phyloP scores from a whole-genome alignment of 495 filamentous ascomycete genomes.

The Xylaria nigripes region DNA sequence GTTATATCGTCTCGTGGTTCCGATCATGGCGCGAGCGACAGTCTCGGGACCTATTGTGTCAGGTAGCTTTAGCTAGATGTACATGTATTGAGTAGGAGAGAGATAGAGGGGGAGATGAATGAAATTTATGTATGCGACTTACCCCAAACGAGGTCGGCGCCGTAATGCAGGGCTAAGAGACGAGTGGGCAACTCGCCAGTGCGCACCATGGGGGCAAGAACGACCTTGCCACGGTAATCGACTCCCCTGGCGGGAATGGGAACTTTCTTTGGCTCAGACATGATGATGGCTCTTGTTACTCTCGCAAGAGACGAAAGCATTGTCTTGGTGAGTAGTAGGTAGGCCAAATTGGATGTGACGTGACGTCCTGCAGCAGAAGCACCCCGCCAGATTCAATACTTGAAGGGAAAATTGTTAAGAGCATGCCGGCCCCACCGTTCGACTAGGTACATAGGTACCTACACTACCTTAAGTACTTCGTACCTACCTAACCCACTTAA shows the following conservation, averaged over 20 bases:
- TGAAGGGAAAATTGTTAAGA: too few species aligned
- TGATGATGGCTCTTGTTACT: slow-evolving; percentile 41
- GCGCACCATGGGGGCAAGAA: slow-evolving; percentile 95
- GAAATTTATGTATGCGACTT: slow-evolving; percentile 11
- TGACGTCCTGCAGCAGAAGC: not conserved
- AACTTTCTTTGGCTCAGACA: slow-evolving; percentile 49
- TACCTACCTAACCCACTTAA: too few species aligned
- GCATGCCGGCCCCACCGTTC: too few species aligned
- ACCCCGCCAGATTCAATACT: too few species aligned
- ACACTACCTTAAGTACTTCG: too few species aligned
- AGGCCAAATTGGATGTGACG: too few species aligned
- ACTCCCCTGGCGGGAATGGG: slow-evolving; percentile 82
- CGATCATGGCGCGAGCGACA: slow-evolving; percentile 83
- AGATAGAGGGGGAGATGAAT: not conserved
- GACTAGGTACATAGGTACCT: too few species aligned
- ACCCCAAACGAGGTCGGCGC: slow-evolving; percentile 96
- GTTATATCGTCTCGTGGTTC: slow-evolving; percentile 68
- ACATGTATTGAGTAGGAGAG: not conserved
- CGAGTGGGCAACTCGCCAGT: slow-evolving; percentile 89
- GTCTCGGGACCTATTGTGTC: slow-evolving; percentile 74
- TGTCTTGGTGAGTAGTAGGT: not conserved
- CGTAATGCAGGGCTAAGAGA: slow-evolving; percentile 81
- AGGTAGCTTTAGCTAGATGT: not conserved
- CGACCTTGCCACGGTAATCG: slow-evolving; percentile 87
- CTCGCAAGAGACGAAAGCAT: slow-evolving; percentile 18